A percentile compares a stretch with the other conserved stretches of the same genome.
Evolutionary conservation across 1,284 basidiomycete genomes (phyloP).

Genomic region (Malassezia nana): DNA sequence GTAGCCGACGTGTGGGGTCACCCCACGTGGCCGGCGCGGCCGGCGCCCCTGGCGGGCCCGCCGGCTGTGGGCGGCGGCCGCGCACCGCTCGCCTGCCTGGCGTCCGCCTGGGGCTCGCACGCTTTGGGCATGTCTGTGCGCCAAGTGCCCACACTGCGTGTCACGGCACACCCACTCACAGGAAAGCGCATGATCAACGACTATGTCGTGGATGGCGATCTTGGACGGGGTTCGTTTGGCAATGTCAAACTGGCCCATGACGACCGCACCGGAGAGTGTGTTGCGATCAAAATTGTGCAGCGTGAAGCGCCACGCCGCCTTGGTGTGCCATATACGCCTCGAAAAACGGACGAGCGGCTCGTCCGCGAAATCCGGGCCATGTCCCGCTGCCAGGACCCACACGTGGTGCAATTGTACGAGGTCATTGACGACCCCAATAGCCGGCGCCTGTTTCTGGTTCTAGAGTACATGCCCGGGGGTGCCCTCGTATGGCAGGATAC

Average conservation of each 20-base stretch:
- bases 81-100: neutral
- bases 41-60: neutral
- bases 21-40: neutral
- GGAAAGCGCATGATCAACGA: conserved; percentile 47
- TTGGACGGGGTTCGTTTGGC: conserved; percentile 45
- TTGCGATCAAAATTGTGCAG: conserved; percentile 47
- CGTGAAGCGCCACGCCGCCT: conserved; percentile 37
- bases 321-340: conserved; percentile 26
- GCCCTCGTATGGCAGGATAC: conserved; percentile 74
- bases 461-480: conserved; percentile 91
- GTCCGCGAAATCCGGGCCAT: conserved; percentile 77
- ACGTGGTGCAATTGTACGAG: conserved; percentile 82
- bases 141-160: conserved; percentile 20
- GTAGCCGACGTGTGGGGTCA: neutral
- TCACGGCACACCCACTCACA: conserved; percentile 29
- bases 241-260: conserved; percentile 41
- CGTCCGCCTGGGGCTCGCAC: too few species aligned
- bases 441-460: conserved; percentile 88
- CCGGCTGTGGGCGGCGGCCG: neutral
- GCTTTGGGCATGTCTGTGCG: neutral
- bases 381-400: conserved; percentile 78
- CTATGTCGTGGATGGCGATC: conserved; percentile 44
- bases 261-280: conserved; percentile 36
- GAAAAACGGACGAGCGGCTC: conserved; percentile 45
- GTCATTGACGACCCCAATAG: conserved; percentile 87